Conservation (phyloP, 148 eudicot genomes). For the Heliosperma pusillum region DNA sequence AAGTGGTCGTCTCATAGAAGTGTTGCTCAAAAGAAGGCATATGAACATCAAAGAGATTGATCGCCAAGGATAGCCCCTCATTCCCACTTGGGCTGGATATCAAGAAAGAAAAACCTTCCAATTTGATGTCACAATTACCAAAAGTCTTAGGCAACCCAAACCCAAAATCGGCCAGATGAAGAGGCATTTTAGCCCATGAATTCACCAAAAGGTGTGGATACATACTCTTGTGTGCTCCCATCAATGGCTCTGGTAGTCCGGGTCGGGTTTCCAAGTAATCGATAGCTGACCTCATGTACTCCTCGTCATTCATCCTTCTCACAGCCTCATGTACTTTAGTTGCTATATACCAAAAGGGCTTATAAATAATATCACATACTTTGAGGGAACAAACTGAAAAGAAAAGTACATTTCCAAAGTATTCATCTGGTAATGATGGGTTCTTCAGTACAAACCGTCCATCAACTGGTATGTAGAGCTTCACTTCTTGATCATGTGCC, state of each 20-base stretch:
- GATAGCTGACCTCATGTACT: background rate
- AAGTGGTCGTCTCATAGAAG: conserved; percentile 15
- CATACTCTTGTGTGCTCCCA: conserved; percentile 4
- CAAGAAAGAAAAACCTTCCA: conserved; percentile 31
- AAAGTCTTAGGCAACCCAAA: conserved; percentile 1
- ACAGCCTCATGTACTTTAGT: conserved; percentile 10
- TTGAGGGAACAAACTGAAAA: conserved; percentile 20
- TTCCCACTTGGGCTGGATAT: conserved; percentile 25
- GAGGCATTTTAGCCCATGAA: conserved; percentile 4
- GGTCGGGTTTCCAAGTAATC: background rate
- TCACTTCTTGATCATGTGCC: conserved; percentile 24
- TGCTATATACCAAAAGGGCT: conserved; percentile 28
- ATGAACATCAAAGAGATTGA: conserved; percentile 25
- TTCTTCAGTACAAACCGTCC: conserved; percentile 27
- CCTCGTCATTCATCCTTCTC: background rate
- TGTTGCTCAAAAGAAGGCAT: conserved; percentile 25
- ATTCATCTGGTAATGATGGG: conserved; percentile 28
- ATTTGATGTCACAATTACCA: conserved; percentile 12
- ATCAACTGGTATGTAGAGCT: conserved; percentile 35
- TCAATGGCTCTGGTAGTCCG: background rate
- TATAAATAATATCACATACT: conserved; percentile 15
- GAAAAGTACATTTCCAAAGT: conserved; percentile 34
- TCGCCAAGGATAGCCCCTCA: conserved; percentile 29
- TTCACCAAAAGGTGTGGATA: conserved; percentile 10
- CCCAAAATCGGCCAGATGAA: conserved; percentile 8